These are phyloP conservation scores for Mycothermus thermophilus DNA, from an alignment of 495 filamentous ascomycete genomes.

Conservation along the genomic window DNA sequence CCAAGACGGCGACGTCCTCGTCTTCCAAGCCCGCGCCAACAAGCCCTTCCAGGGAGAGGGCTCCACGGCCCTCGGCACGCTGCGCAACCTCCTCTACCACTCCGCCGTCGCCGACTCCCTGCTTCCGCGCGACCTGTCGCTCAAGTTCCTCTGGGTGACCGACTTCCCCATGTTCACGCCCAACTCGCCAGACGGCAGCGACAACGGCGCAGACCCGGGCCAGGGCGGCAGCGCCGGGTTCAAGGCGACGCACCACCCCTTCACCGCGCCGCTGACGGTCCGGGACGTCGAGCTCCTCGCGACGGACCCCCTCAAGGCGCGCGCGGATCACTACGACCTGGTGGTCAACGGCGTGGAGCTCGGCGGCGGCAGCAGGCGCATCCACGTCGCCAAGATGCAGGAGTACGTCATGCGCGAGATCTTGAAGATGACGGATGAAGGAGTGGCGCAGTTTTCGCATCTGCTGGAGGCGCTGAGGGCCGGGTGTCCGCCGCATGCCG, in stretches of 20 bases:
- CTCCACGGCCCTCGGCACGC: conserved; percentile 65
- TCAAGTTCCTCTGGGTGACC: conserved; percentile 68
- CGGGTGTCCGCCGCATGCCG: conserved; percentile 95
- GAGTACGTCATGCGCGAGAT: conserved; percentile 73
- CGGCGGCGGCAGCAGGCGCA: conserved; percentile 84
- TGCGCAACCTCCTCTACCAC: conserved; percentile 57
- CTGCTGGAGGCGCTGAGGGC: conserved; percentile 67
- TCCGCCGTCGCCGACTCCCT: conserved; percentile 46
- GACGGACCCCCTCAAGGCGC: conserved; percentile 54
- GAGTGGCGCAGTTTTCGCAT: conserved; percentile 66
- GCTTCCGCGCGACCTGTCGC: conserved; percentile 38
- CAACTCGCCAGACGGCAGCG: too few relatives aligned
- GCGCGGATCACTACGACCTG: conserved; percentile 82
- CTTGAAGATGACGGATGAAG: conserved; percentile 48
- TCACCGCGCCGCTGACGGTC: conserved; percentile 68
- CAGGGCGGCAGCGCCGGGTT: conserved; percentile 72
- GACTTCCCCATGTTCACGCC: conserved; percentile 89
- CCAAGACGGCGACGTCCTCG: conserved; percentile 56
- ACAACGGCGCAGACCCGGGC: conserved; percentile 54
- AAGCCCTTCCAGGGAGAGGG: conserved; percentile 47
- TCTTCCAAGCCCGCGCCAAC: conserved; percentile 63
- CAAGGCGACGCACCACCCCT: conserved; percentile 86
- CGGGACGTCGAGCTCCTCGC: conserved; percentile 62
- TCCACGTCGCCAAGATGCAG: conserved; percentile 75
- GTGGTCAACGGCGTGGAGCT: conserved; percentile 93